Percentiles rank a stretch among this genome's conserved stretches.
Evolutionary conservation across 208 protist species (phyloP).

Genomic region (Leishmania turanica): DNA sequence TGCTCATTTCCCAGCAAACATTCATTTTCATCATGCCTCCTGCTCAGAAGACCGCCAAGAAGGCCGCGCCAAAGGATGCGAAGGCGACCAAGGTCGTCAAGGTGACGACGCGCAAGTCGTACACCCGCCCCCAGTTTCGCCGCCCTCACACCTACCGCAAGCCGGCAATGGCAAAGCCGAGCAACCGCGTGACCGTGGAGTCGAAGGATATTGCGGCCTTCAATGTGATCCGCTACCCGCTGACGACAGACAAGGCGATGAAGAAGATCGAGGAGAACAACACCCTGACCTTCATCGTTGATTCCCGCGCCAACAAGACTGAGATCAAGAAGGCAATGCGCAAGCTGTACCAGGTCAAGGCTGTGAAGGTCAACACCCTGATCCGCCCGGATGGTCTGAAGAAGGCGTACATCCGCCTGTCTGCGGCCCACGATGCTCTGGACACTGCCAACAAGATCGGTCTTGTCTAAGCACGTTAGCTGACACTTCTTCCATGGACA

Average conservation of each 20-base stretch:
- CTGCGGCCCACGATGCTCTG: conserved; percentile 95
- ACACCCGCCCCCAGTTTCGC: conserved; percentile 96
- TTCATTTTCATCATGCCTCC: conserved; percentile 55
- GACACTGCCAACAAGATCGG: conserved; percentile 99
- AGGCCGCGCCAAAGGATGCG: conserved; percentile 58
- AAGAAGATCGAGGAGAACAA: conserved; percentile 99
- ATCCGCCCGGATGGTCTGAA: conserved; percentile 98
- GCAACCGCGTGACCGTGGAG: conserved; percentile 88
- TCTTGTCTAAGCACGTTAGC: conserved; percentile 30
- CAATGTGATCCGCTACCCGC: conserved; percentile 96
- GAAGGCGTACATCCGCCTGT: conserved; percentile 99
- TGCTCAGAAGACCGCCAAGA: conserved; percentile 46
- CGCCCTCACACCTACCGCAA: conserved; percentile 96
- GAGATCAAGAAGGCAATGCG: conserved; percentile 98
- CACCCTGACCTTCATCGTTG: conserved; percentile 99
- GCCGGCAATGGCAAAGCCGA: conserved; percentile 89
- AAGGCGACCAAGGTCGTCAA: conserved; percentile 88
- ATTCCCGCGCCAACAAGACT: conserved; percentile 97
- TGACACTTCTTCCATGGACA: background rate
- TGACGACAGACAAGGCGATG: conserved; percentile 99
- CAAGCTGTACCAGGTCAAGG: conserved; percentile 98
- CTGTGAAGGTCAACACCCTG: conserved; percentile 98
- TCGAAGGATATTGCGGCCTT: conserved; percentile 87
- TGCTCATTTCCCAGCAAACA: background rate
- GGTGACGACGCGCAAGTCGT: conserved; percentile 94